Percentiles rank a stretch among this genome's conserved stretches.
Evolutionary conservation across 768 basidiomycete species (phyloP).

Genomic region (Hericium rajendrae): DNA sequence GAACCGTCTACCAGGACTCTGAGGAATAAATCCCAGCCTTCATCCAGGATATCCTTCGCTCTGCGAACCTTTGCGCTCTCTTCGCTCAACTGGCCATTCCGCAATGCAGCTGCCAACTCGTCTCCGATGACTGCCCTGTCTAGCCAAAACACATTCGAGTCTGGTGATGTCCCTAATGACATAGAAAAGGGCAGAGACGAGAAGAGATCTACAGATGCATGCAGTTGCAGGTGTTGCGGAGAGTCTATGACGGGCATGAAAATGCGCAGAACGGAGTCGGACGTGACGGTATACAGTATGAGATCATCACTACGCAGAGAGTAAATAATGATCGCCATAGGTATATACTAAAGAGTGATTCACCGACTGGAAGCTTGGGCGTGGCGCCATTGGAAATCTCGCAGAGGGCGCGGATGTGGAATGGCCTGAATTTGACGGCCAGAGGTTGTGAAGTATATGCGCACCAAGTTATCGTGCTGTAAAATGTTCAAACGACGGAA

Average conservation of each 20-base stretch:
- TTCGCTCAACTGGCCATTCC: constrained; percentile 13
- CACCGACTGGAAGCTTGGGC: constrained; percentile 58
- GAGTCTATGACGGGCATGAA: constrained; percentile 84
- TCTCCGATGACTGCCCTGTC: constrained; percentile 51
- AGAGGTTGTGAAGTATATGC: constrained; percentile 64
- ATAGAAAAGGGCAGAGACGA: constrained; percentile 43
- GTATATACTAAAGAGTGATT: constrained; percentile 21
- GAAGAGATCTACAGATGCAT: constrained; percentile 64
- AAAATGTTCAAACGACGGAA: constrained; percentile 10
- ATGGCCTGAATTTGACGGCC: constrained; percentile 60
- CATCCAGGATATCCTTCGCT: constrained; percentile 55
- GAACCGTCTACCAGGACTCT: constrained; percentile 66
- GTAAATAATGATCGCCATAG: neutral
- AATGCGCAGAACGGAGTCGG: constrained; percentile 73
- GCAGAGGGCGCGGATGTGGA: constrained; percentile 64
- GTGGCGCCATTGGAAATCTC: constrained; percentile 63
- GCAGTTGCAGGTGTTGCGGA: constrained; percentile 76
- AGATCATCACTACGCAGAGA: constrained; percentile 49
- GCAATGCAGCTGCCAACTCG: constrained; percentile 34
- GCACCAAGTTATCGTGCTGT: constrained; percentile 49
- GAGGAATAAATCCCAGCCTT: constrained; percentile 73
- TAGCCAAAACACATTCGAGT: constrained; percentile 58
- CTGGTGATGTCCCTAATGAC: constrained; percentile 15
- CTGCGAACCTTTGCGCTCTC: constrained; percentile 40
- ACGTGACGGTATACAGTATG: constrained; percentile 76